Conservation (phyloP, 257 asterid species). For the Solanum ossicruentum region DNA sequence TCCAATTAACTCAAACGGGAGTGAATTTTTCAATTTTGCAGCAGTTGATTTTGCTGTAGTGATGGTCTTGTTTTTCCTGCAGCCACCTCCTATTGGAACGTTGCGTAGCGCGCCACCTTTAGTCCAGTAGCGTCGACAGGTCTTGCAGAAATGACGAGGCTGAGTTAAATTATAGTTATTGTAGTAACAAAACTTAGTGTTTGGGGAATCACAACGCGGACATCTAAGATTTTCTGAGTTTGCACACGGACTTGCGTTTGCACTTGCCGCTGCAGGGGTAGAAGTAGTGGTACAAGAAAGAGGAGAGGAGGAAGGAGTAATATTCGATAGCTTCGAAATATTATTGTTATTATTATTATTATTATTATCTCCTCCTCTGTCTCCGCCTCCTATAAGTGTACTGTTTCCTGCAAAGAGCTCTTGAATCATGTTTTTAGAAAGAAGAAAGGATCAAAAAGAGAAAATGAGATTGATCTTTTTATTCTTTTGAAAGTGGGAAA, state of each 20-base stretch:
- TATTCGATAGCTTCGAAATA: constrained; percentile 15
- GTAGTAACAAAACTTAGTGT: constrained; percentile 80
- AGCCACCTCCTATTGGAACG: constrained; percentile 86
- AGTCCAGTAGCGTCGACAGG: constrained; percentile 93
- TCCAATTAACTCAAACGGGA: constrained; percentile 2
- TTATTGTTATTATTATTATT: background rate
- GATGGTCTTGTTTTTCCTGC: constrained; percentile 54
- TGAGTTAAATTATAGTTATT: constrained; percentile 90
- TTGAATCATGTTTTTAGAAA: constrained; percentile 45
- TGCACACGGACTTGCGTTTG: constrained; percentile 23
- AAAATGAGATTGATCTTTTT: constrained; percentile 3
- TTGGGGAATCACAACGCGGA: constrained; percentile 76
- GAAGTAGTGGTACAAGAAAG: constrained; percentile 11
- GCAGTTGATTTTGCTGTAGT: constrained; percentile 19
- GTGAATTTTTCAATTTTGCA: constrained; percentile 26
- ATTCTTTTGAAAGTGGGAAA: constrained; percentile 6
- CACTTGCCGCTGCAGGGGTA: background rate
- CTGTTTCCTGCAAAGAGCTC: constrained; percentile 46
- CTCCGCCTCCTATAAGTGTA: constrained; percentile 14
- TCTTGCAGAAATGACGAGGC: constrained; percentile 90
- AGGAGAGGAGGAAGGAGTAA: constrained; percentile 12
- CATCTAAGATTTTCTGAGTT: constrained; percentile 44
- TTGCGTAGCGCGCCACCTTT: constrained; percentile 83
- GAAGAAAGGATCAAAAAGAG: background rate
- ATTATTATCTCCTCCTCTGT: constrained; percentile 1